Evolutionary conservation across 176 grass and related monocot genomes (phyloP).

Genomic region (Carex kokanica): DNA sequence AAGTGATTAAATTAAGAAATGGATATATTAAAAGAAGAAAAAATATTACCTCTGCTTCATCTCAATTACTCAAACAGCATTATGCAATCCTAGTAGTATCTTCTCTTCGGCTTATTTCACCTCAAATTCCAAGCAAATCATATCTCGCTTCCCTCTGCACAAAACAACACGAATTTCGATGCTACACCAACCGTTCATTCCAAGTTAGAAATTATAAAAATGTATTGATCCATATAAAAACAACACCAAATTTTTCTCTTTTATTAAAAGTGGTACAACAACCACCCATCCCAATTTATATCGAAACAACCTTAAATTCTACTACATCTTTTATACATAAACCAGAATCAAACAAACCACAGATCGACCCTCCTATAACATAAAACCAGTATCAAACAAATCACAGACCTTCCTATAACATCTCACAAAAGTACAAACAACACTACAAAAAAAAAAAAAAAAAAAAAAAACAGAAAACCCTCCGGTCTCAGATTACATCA

Average conservation of each 20-base stretch:
- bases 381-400: no score
- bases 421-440: neutral
- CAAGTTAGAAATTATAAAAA: neutral
- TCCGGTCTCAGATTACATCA: constrained; percentile 3
- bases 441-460: neutral
- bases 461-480: neutral
- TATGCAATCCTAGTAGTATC: neutral
- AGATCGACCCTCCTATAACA: neutral
- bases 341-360: neutral
- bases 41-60: neutral
- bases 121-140: neutral
- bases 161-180: neutral
- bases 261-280: constrained; percentile 34
- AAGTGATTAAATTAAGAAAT: no score
- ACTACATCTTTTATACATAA: constrained; percentile 9
- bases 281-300: neutral
- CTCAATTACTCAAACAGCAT: neutral
- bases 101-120: neutral
- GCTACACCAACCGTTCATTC: neutral
- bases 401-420: neutral
- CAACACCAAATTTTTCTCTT: constrained; percentile 9
- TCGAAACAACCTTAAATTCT: neutral
- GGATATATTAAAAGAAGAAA: neutral
- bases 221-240: neutral
- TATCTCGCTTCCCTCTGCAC: neutral